Evolutionary conservation across 352 stramenopile species (phyloP).

Genomic region (Phytophthora hibernalis): DNA sequence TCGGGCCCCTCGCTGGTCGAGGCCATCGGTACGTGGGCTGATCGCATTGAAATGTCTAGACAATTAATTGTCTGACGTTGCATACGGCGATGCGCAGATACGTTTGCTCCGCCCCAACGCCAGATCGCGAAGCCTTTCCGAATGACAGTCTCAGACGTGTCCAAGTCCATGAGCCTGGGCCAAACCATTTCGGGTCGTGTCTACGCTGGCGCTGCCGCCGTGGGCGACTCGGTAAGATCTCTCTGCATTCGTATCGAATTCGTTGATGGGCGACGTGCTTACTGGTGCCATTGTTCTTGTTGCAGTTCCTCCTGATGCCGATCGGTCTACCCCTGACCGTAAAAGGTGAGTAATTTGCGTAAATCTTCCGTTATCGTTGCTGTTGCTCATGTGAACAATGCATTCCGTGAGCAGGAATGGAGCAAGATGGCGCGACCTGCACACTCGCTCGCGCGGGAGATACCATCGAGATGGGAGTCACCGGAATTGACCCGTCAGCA

Average conservation of each 20-base stretch:
- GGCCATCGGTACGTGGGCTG: conserved; percentile 61
- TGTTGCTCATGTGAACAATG: neutral
- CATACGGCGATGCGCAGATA: conserved; percentile 47
- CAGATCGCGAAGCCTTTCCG: conserved; percentile 88
- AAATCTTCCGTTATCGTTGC: neutral
- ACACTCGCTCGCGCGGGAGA: conserved; percentile 74
- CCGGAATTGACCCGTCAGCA: conserved; percentile 71
- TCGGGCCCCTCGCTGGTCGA: conserved; percentile 79
- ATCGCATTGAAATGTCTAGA: neutral
- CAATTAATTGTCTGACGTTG: conserved; percentile 3
- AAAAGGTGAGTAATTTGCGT: conserved; percentile 38
- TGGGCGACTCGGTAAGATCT: conserved; percentile 68
- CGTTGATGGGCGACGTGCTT: neutral
- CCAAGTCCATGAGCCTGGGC: conserved; percentile 85
- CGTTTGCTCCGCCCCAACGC: conserved; percentile 74
- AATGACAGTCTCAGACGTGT: conserved; percentile 87
- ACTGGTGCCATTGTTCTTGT: neutral
- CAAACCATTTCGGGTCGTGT: conserved; percentile 87
- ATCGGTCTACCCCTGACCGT: conserved; percentile 59
- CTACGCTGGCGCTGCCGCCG: conserved; percentile 74
- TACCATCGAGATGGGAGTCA: conserved; percentile 82
- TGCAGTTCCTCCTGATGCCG: conserved; percentile 72
- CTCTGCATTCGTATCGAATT: neutral
- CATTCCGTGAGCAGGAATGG: conserved; percentile 60
- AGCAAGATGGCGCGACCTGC: conserved; percentile 76